A percentile compares a stretch with the other conserved stretches of the same genome.
Conservation (phyloP, 441 rosid species). For the Populus hybrid region DNA sequence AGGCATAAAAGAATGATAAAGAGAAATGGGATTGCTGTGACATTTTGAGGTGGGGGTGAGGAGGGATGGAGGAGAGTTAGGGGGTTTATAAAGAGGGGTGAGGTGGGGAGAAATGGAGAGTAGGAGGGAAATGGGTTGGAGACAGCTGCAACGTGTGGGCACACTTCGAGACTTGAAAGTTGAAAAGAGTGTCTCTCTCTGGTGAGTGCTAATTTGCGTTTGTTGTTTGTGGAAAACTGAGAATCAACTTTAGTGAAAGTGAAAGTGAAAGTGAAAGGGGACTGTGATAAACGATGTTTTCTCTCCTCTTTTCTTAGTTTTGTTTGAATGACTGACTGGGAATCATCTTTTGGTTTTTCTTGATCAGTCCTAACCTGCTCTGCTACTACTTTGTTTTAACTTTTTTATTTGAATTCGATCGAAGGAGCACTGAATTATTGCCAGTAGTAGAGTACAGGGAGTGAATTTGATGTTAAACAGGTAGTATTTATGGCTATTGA, state of each 20-base stretch:
- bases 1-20: constrained; percentile 3
- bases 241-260: background rate
- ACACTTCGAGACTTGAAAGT: background rate
- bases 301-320: background rate
- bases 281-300: background rate
- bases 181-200: background rate
- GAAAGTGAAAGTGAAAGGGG: background rate
- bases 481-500: too few species aligned
- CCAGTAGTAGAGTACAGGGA: background rate
- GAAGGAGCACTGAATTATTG: background rate
- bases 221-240: background rate
- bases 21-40: constrained; percentile 27
- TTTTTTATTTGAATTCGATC: background rate
- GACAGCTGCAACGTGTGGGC: constrained; percentile 70
- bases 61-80: background rate
- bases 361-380: background rate
- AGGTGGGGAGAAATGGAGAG: background rate
- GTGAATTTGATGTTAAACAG: background rate
- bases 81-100: constrained; percentile 26
- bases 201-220: background rate
- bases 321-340: background rate
- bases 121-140: constrained; percentile 64
- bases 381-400: background rate
- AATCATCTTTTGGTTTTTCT: background rate
- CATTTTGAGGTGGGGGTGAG: constrained; percentile 25